Percentiles rank a stretch among this genome's conserved stretches.
Conservation (phyloP, 768 basidiomycete genomes). For the Leccinellum rugosiceps region DNA sequence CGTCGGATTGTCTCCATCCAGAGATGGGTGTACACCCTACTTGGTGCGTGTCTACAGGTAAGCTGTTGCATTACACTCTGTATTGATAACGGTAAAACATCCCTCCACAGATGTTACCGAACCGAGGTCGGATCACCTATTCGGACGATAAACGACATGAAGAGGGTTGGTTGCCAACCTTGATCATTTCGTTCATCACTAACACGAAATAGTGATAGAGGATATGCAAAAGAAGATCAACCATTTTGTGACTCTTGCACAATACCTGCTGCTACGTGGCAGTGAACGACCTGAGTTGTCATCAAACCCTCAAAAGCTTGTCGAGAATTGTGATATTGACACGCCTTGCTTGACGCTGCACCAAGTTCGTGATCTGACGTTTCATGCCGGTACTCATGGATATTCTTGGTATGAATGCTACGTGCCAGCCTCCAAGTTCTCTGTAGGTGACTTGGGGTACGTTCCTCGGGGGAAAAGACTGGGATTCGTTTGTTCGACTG, state of each 20-base stretch:
- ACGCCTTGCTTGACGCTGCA: slow-evolving; percentile 32
- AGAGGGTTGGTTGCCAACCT: slow-evolving; percentile 14
- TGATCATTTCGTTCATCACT: background rate
- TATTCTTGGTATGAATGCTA: slow-evolving; percentile 40
- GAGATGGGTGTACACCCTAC: slow-evolving; percentile 35
- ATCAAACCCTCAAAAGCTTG: slow-evolving; percentile 30
- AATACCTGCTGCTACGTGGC: slow-evolving; percentile 37
- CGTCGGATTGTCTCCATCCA: slow-evolving; percentile 42
- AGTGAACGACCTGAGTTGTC: slow-evolving; percentile 30
- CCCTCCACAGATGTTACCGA: slow-evolving; percentile 40
- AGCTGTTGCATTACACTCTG: background rate
- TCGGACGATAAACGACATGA: slow-evolving; percentile 21
- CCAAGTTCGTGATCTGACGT: slow-evolving; percentile 37
- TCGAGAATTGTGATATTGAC: slow-evolving; percentile 32
- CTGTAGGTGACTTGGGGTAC: slow-evolving; percentile 46
- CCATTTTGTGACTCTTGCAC: slow-evolving; percentile 40
- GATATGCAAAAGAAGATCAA: slow-evolving; percentile 38
- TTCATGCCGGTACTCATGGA: slow-evolving; percentile 34
- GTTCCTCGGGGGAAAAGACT: slow-evolving; percentile 34
- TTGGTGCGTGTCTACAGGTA: slow-evolving; percentile 37
- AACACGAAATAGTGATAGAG: slow-evolving; percentile 25
- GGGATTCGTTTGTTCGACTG: slow-evolving; percentile 38
- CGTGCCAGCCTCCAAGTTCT: slow-evolving; percentile 39
- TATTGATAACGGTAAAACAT: background rate
- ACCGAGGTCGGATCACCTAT: slow-evolving; percentile 32